Conservation (phyloP, 768 basidiomycete species). For the Pleurotus djamor region DNA sequence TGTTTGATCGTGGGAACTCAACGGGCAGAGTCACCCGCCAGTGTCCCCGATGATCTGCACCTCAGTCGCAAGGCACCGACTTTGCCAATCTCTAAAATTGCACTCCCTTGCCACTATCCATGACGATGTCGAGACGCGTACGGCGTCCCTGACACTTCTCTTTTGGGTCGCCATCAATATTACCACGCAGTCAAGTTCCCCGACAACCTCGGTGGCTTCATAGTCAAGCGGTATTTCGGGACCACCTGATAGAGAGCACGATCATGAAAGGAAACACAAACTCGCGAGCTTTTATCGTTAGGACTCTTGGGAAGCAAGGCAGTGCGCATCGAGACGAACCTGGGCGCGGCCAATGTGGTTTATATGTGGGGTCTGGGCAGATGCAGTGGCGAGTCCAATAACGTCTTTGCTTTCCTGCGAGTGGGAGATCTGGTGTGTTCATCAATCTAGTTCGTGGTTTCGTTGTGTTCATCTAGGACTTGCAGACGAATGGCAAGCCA, state of each 20-base stretch:
- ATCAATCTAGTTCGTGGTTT: no score
- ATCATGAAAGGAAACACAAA: no score
- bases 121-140: neutral
- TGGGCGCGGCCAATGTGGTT: neutral
- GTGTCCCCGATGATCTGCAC: neutral
- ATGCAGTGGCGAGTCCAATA: no score
- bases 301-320: neutral
- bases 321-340: neutral
- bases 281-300: neutral
- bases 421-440: no score
- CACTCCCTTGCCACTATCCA: neutral
- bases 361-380: no score
- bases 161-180: neutral
- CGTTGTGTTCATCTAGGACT: no score
- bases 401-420: no score
- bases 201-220: neutral
- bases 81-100: neutral
- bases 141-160: neutral
- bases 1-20: neutral
- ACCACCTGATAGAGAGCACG: no score
- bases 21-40: neutral
- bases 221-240: no score
- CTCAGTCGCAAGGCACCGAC: neutral
- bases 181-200: neutral
- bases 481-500: neutral